Percentiles rank a stretch among this genome's conserved stretches.
Conservation (phyloP, 352 stramenopile genomes). For the Aphanomyces euteiches region DNA sequence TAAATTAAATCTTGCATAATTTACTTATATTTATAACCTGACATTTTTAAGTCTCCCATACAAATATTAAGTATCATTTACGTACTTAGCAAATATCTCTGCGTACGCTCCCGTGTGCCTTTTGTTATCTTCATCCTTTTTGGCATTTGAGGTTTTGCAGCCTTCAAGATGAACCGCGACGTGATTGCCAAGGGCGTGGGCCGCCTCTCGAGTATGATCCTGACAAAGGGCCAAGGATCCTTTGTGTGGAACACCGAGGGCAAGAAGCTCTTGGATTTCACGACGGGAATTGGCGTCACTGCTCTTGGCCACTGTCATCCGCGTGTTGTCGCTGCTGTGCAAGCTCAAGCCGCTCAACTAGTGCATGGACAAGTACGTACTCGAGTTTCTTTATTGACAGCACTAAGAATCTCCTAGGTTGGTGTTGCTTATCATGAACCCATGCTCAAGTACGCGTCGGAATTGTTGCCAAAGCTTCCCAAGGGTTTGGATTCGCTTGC, state of each 20-base stretch:
- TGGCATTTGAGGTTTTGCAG: neutral
- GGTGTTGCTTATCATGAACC: constrained; percentile 91
- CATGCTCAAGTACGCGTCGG: constrained; percentile 87
- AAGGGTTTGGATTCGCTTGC: constrained; percentile 85
- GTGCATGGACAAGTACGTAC: constrained; percentile 70
- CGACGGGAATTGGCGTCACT: constrained; percentile 90
- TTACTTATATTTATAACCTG: neutral
- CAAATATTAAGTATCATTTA: neutral
- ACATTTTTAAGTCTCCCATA: neutral
- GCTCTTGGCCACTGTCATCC: constrained; percentile 92
- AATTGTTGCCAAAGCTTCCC: constrained; percentile 71
- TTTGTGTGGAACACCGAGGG: constrained; percentile 86
- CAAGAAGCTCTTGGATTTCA: constrained; percentile 90
- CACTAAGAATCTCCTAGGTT: constrained; percentile 35
- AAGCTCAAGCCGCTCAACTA: constrained; percentile 85
- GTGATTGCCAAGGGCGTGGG: constrained; percentile 62
- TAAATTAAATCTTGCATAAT: neutral
- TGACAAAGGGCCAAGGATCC: constrained; percentile 76
- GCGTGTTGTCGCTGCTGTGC: constrained; percentile 82
- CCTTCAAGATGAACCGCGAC: neutral
- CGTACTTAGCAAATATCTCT: neutral
- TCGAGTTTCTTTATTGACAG: neutral
- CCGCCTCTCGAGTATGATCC: constrained; percentile 82
- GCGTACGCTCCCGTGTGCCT: neutral
- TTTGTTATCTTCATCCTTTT: neutral